Evolutionary conservation across 2,329 filamentous ascomycete species (phyloP).

Genomic region (Xylaria sp.): DNA sequence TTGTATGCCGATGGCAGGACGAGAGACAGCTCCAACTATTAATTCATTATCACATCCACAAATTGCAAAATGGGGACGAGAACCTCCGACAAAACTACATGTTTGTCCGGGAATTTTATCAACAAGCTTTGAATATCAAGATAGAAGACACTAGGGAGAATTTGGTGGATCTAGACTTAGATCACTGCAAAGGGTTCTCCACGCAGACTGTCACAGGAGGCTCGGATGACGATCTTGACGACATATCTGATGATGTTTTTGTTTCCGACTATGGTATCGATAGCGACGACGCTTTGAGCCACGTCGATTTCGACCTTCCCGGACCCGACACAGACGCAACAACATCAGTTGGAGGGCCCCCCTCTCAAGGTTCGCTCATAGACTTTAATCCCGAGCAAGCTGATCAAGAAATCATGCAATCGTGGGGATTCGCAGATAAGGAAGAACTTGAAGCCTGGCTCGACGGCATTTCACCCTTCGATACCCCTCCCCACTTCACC

Average conservation of each 20-base stretch:
- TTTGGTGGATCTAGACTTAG: not conserved
- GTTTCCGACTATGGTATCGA: not conserved
- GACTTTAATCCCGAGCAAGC: not conserved
- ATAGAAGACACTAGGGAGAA: not conserved
- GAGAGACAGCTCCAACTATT: not conserved
- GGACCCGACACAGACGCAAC: not conserved
- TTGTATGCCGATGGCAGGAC: accelerated
- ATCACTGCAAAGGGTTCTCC: constrained; percentile 7
- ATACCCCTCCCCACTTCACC: not conserved
- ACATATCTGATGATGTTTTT: too few species aligned
- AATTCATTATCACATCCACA: not conserved
- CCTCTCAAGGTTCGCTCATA: not conserved
- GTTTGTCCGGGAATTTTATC: not conserved
- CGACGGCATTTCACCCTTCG: not conserved
- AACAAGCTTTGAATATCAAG: not conserved
- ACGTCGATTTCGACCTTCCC: not conserved
- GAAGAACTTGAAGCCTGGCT: not conserved
- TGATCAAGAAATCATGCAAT: not conserved
- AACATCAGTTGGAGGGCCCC: not conserved
- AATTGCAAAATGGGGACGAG: not conserved
- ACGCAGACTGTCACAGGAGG: not conserved
- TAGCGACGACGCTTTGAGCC: not conserved
- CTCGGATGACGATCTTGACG: not conserved
- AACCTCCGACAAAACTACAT: not conserved
- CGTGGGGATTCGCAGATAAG: not conserved